A percentile compares a stretch with the other conserved stretches of the same genome.
These are phyloP conservation scores for Nicotiana otophora DNA, from an alignment of 257 asterid species.

Conservation along the genomic window DNA sequence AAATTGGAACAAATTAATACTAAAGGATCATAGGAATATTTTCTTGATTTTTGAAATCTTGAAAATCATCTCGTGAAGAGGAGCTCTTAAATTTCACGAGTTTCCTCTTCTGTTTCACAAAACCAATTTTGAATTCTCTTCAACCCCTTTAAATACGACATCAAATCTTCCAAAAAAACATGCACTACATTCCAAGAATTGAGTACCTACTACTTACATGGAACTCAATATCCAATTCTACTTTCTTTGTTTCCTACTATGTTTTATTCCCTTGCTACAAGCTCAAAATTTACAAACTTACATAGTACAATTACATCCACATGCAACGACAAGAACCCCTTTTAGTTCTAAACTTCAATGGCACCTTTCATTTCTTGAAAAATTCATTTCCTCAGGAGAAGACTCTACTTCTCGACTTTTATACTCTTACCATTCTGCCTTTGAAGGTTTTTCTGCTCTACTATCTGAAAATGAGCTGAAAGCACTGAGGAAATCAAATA, in stretches of 20 bases:
- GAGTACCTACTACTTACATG: slow-evolving; percentile 25
- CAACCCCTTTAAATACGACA: slow-evolving; percentile 61
- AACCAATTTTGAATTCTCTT: slow-evolving; percentile 19
- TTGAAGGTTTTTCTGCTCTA: slow-evolving; percentile 86
- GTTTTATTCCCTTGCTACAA: slow-evolving; percentile 18
- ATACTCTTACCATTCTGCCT: slow-evolving; percentile 66
- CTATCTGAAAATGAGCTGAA: slow-evolving; percentile 46
- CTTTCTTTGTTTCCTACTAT: slow-evolving; percentile 22
- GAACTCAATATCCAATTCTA: slow-evolving; percentile 22
- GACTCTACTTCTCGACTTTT: slow-evolving; percentile 59
- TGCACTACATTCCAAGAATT: slow-evolving; percentile 12
- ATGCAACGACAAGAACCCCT: slow-evolving; percentile 28
- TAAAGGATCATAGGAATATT: neutral
- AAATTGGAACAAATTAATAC: neutral
- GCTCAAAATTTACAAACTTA: slow-evolving; percentile 57
- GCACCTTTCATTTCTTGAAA: slow-evolving; percentile 80
- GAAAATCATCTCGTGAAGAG: slow-evolving; percentile 13
- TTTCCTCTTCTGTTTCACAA: slow-evolving; percentile 37
- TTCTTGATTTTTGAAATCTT: slow-evolving; percentile 3
- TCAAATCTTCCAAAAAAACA: slow-evolving; percentile 20
- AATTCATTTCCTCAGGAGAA: slow-evolving; percentile 26
- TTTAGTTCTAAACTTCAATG: slow-evolving; percentile 54
- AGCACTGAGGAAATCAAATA: slow-evolving; percentile 25
- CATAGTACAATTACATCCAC: slow-evolving; percentile 79
- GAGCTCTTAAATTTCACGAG: slow-evolving; percentile 86